Base-by-base conservation (phyloP, 2,329 filamentous ascomycete genomes). In the Myriosclerotinia duriaeana region DNA sequence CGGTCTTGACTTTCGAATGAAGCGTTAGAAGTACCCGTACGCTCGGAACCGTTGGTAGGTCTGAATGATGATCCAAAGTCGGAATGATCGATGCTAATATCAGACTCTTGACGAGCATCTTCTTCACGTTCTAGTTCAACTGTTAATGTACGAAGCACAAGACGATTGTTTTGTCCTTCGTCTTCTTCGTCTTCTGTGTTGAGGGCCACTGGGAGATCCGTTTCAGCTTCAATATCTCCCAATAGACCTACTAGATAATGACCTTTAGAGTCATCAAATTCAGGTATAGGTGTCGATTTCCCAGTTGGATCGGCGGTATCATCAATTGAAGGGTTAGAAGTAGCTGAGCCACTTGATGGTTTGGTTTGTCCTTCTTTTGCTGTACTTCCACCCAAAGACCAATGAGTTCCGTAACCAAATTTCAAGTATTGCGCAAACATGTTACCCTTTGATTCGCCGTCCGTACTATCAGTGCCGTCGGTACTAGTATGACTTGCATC, bases 221-320 rank as follows among this genome's bases (percentile, higher is more conserved):
- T 66, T 68, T 74, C 74, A 53, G 85, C 82, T 15, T 87, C 84
- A 42, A 90, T 81, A 46, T 88, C 82, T 8, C 89, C 89, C 70
- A 85, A 83, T 7, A 92, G 81, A 0, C 90, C 90, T 66, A 93
- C 84, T 30, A 93, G 79, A 72, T 87, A 93, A 70, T 83, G 81
- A 0, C 83, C 84, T 73, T 74, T 15, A 68, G 69, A 72, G 55
- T 72, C 71, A 63, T 73, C 66, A 20, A 20, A 36, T 12, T 42
- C 17, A n/a, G 62, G 54, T 65, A 30, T 48, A 5, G 66, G 52
- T 61, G 36, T 6, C 11, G 44, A 38, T 53, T 30, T 36, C 38
- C 66, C 30, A 14, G 59, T 50, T 20, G 54, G 40, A 8, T 67
- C 53, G 22, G 58, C 44, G 48, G 22, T n/a, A 9, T 54, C 42